These are phyloP conservation scores for Apiotrichum gamsii DNA, from an alignment of 1,284 basidiomycete species.

Conservation along the genomic window DNA sequence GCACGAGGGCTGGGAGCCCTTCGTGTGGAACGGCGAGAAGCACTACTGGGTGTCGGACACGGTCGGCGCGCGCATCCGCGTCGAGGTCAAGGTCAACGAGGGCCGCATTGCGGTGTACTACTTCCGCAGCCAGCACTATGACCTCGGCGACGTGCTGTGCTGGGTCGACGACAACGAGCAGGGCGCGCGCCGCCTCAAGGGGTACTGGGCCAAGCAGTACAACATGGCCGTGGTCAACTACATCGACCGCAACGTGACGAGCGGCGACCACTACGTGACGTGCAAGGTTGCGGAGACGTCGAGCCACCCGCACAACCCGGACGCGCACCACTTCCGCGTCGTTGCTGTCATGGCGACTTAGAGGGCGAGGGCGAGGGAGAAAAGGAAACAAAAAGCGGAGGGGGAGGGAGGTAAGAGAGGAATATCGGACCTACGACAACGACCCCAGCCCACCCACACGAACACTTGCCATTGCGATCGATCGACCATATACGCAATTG, in stretches of 20 bases:
- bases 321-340: constrained; percentile 47
- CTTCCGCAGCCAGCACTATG: constrained; percentile 44
- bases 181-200: constrained; percentile 36
- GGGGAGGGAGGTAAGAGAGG: too few relatives aligned
- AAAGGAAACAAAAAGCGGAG: too few relatives aligned
- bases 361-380: not conserved
- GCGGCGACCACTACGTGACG: constrained; percentile 39
- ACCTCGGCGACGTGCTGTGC: constrained; percentile 46
- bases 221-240: constrained; percentile 43
- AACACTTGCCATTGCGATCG: too few relatives aligned
- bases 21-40: constrained; percentile 46
- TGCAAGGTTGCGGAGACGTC: constrained; percentile 45
- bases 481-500: too few relatives aligned
- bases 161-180: constrained; percentile 48
- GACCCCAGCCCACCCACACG: too few relatives aligned
- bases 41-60: constrained; percentile 42
- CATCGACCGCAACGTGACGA: constrained; percentile 46
- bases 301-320: constrained; percentile 36
- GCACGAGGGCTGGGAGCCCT: constrained; percentile 39
- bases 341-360: constrained; percentile 49
- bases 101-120: constrained; percentile 47
- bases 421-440: too few relatives aligned
- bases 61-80: constrained; percentile 41
- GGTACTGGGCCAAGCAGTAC: constrained; percentile 44
- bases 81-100: constrained; percentile 40